phyloP scores from a whole-genome alignment of 495 filamentous ascomycete species.

The Neurospora pannonica region DNA sequence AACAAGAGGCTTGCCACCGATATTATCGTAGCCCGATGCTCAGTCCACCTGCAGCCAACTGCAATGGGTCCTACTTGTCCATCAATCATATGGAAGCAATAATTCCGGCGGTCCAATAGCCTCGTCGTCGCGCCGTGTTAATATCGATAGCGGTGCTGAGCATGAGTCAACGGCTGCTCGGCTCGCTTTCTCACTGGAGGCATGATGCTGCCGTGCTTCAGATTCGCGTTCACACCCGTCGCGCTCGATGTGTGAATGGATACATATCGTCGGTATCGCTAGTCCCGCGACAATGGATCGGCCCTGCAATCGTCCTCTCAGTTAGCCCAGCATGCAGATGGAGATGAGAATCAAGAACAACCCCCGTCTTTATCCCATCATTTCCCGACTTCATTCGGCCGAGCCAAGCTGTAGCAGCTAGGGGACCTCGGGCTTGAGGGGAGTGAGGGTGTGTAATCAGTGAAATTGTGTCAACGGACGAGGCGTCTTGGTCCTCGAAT shows the following conservation, averaged over 20 bases:
- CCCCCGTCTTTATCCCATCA: neutral
- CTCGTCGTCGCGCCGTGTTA: neutral
- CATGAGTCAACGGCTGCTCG: neutral
- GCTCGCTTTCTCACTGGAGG: neutral
- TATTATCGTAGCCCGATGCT: neutral
- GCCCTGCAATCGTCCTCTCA: neutral
- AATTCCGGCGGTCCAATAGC: neutral
- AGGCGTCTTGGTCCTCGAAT: neutral
- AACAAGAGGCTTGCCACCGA: neutral
- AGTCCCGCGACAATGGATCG: neutral
- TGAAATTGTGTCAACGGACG: neutral
- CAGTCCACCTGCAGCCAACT: neutral
- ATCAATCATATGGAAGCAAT: neutral
- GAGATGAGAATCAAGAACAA: neutral
- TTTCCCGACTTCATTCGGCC: neutral
- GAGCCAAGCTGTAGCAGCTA: neutral
- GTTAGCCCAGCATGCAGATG: neutral
- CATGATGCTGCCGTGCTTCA: neutral
- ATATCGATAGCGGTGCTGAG: neutral
- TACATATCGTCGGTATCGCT: neutral
- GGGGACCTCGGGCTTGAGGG: neutral
- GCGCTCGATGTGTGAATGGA: neutral
- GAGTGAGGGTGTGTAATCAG: neutral
- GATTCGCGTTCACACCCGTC: neutral
- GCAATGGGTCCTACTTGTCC: neutral